These are phyloP conservation scores for Dothideomycetes sp. DNA, from an alignment of 2,329 filamentous ascomycete species.

Conservation along the genomic window DNA sequence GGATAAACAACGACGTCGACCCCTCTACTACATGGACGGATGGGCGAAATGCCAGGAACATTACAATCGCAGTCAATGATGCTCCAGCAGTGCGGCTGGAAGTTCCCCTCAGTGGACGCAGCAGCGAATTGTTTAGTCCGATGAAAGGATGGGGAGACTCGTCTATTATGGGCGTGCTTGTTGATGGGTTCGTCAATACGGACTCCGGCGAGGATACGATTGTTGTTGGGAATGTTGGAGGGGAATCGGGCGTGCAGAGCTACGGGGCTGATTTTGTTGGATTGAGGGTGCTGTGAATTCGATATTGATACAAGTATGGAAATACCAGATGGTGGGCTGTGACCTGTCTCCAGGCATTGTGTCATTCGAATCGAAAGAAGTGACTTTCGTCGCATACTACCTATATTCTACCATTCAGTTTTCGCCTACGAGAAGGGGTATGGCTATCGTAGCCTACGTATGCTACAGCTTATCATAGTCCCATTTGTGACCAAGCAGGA, in stretches of 20 bases:
- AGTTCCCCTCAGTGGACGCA: slow-evolving; percentile 33
- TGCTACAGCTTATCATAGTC: too few species aligned
- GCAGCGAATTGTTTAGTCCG: slow-evolving; percentile 25
- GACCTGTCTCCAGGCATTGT: too few species aligned
- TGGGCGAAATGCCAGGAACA: slow-evolving; percentile 39
- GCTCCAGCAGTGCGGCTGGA: slow-evolving; percentile 33
- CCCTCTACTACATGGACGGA: slow-evolving; percentile 31
- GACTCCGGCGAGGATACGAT: slow-evolving; percentile 28
- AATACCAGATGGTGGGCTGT: too few species aligned
- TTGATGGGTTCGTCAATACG: slow-evolving; percentile 29
- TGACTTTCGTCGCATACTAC: too few species aligned
- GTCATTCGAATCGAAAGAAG: too few species aligned
- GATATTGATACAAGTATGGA: too few species aligned
- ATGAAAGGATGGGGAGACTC: slow-evolving; percentile 42
- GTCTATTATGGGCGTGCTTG: slow-evolving; percentile 32
- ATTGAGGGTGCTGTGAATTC: slow-evolving; percentile 21
- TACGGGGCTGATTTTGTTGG: slow-evolving; percentile 35
- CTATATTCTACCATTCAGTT: too few species aligned
- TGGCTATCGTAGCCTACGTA: too few species aligned
- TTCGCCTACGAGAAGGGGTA: too few species aligned
- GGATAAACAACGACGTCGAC: slow-evolving; percentile 42
- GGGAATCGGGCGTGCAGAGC: slow-evolving; percentile 13
- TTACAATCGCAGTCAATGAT: slow-evolving; percentile 39
- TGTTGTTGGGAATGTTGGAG: slow-evolving; percentile 19
- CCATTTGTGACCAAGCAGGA: too few species aligned